Evolutionary conservation across 2,329 filamentous ascomycete genomes (phyloP), one percentile per base, ranked within the genome.

Genomic region (Calonectria multiphialidica): DNA sequence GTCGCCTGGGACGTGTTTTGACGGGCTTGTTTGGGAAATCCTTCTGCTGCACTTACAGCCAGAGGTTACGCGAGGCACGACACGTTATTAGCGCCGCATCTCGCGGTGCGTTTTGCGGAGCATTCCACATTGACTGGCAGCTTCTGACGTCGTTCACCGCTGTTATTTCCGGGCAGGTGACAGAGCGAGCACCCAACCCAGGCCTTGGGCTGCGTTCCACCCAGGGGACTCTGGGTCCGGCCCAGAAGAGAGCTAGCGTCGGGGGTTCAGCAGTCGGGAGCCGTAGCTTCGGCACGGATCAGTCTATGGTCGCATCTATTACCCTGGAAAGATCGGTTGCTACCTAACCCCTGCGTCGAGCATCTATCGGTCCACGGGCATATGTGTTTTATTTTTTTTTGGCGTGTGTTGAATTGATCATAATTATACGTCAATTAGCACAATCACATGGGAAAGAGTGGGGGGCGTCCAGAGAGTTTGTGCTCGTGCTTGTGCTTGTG

Each of bases 121-220:
- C 44, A 59, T 59, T 59, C 53, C 53, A 59, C 53, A 59, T 59
- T 59, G 53, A 59, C 53, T 59, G 53, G 53, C 53, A 59, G 53
- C 53, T 59, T 59, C 53, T 59, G 53, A 59, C 53, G 53, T 59
- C 53, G 53, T 59, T 59, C 53, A 59, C 53, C 53, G 53, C 53
- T 59, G 53, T 37, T 59, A 59, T 59, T 59, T 59, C 53, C 53
- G 53, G 30, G 53, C 53, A 59, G 53, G 53, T 40, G 53, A 59
- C 53, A 21, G n/a, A 57, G 47, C 47, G 15, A 53, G 33, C 53
- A 57, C 33, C 53, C 53, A 57, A 57, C 53, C 53, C 53, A 37
- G 33, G 33, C 28, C 53, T 40, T 40, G 33, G 33, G 53, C 49
- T 35, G 25, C 47, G 47, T 50, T 50, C 47, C 47, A 50, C 47